These are phyloP conservation scores for Fagopyrum homotropicum DNA, from an alignment of 148 eudicot species.

Conservation along the genomic window DNA sequence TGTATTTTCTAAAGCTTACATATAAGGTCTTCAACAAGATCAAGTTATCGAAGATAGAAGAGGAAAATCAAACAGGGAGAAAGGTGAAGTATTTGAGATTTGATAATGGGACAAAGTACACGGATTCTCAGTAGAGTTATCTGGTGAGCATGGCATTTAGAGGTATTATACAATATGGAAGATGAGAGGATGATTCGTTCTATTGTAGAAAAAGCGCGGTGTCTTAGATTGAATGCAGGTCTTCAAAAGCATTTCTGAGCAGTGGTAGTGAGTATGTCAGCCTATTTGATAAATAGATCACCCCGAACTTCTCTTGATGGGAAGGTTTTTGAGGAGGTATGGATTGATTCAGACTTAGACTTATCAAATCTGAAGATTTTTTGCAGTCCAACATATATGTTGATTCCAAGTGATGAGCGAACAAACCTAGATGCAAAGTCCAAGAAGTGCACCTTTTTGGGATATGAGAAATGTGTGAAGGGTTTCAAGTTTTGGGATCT, in stretches of 20 bases:
- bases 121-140: not conserved
- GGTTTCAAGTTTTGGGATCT: not conserved
- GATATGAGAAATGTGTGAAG: conserved; percentile 1
- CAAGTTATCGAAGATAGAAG: too few relatives aligned
- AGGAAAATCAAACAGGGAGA: too few relatives aligned
- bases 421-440: not conserved
- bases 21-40: too few relatives aligned
- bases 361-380: too few relatives aligned
- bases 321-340: too few relatives aligned
- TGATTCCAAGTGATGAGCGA: too few relatives aligned
- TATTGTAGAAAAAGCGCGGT: not conserved
- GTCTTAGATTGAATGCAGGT: not conserved
- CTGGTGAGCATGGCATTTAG: too few relatives aligned
- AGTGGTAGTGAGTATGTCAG: not conserved
- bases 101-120: not conserved
- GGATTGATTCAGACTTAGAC: too few relatives aligned
- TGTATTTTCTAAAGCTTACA: too few relatives aligned
- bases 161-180: not conserved
- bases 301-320: too few relatives aligned
- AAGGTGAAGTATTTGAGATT: too few relatives aligned
- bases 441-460: not conserved
- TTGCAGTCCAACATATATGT: too few relatives aligned
- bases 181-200: not conserved
- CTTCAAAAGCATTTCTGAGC: not conserved
- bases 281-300: not conserved